Percentiles rank a stretch among this genome's conserved stretches.
These are phyloP conservation scores for Oidiodendron maius DNA, from an alignment of 495 filamentous ascomycete genomes.

Conservation along the genomic window DNA sequence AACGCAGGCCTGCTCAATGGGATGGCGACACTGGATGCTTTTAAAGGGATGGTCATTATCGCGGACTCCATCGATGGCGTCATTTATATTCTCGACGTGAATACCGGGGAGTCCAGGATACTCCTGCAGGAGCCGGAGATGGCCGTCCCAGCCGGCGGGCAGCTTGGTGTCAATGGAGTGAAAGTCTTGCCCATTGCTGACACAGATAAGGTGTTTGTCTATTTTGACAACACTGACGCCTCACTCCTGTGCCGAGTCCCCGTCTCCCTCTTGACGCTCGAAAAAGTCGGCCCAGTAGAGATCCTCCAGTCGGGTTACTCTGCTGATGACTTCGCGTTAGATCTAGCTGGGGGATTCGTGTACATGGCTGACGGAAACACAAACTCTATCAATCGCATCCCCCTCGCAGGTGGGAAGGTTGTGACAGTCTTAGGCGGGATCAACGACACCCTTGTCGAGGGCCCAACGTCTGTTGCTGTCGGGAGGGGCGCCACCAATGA, in stretches of 20 bases:
- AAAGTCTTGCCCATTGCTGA: not conserved
- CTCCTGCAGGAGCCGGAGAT: slow-evolving; percentile 23
- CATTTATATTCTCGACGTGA: slow-evolving; percentile 30
- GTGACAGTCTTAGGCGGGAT: slow-evolving; percentile 16
- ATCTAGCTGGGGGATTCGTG: slow-evolving; percentile 17
- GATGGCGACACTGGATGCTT: slow-evolving; percentile 23
- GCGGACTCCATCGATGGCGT: slow-evolving; percentile 28
- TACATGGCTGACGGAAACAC: slow-evolving; percentile 7
- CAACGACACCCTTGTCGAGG: slow-evolving; percentile 8
- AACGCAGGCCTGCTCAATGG: slow-evolving; percentile 28
- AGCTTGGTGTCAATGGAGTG: slow-evolving; percentile 13
- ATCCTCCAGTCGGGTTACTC: slow-evolving; percentile 7
- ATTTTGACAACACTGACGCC: slow-evolving; percentile 1
- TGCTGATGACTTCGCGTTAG: slow-evolving; percentile 25
- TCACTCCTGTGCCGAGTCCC: slow-evolving; percentile 3
- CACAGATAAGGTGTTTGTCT: not conserved
- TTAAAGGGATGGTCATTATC: slow-evolving; percentile 21
- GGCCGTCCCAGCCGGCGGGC: not conserved
- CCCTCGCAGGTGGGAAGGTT: slow-evolving; percentile 18
- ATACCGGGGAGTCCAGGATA: slow-evolving; percentile 23
- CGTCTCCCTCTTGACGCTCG: not conserved
- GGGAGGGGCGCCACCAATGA: slow-evolving; percentile 1
- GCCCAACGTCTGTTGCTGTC: slow-evolving; percentile 10
- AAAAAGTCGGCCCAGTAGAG: slow-evolving; percentile 1
- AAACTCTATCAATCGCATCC: slow-evolving; percentile 16